Conservation (phyloP, 139 green algal species). For the Tetradesmus lagerheimii region DNA sequence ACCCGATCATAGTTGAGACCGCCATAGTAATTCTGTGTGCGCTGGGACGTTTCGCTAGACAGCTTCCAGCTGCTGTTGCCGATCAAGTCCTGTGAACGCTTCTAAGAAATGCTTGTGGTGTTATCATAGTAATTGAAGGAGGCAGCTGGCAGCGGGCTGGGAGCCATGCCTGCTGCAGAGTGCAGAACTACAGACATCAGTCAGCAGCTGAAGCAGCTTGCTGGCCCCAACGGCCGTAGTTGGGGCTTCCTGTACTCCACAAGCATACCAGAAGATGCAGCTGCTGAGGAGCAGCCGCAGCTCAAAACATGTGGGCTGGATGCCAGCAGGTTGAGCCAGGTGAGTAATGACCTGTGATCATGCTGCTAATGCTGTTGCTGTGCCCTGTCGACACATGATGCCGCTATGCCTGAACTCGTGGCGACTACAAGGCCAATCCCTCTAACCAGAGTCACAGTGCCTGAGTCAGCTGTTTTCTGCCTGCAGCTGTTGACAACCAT, state of each 20-base stretch:
- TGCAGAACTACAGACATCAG: constrained; percentile 24
- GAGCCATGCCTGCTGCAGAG: constrained; percentile 1
- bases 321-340: background rate
- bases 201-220: background rate
- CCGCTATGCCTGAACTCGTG: too few relatives aligned
- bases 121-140: background rate
- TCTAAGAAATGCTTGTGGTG: background rate
- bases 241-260: constrained; percentile 39
- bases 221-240: background rate
- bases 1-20: too few relatives aligned
- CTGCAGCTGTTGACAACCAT: constrained; percentile 20
- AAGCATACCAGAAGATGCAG: background rate
- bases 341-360: background rate
- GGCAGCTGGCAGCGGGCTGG: background rate
- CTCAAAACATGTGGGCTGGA: background rate
- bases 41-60: too few relatives aligned
- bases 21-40: too few relatives aligned
- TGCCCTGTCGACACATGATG: background rate
- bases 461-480: too few relatives aligned
- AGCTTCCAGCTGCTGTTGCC: too few relatives aligned
- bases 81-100: too few relatives aligned
- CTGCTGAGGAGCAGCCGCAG: background rate
- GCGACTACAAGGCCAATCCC: too few relatives aligned
- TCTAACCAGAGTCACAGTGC: too few relatives aligned
- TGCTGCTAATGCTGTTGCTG: background rate